Evolutionary conservation across 805 yeast genomes (phyloP).

Genomic region (Candida nitratophila): DNA sequence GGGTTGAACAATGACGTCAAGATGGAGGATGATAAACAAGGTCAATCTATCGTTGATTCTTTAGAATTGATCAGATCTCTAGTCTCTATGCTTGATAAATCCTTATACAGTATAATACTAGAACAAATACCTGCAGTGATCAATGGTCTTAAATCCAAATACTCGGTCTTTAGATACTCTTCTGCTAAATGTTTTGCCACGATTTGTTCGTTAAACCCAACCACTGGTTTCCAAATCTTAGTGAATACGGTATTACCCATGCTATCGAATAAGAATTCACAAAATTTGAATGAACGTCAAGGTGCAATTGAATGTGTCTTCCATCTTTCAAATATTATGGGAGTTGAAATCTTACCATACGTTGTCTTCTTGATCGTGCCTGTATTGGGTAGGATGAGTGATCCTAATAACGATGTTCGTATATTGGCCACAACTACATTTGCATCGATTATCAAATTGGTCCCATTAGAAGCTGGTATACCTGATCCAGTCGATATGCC

Average conservation of each 20-base stretch:
- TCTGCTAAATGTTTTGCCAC: conserved; percentile 86
- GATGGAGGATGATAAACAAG: conserved; percentile 36
- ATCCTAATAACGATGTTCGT: conserved; percentile 82
- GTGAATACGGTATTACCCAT: conserved; percentile 77
- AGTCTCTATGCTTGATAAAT: conserved; percentile 48
- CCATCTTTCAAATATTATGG: conserved; percentile 82
- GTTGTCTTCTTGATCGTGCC: conserved; percentile 95
- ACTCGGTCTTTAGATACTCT: conserved; percentile 81
- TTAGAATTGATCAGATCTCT: conserved; percentile 75
- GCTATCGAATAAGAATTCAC: conserved; percentile 55
- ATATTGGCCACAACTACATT: conserved; percentile 90
- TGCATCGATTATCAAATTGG: conserved; percentile 91
- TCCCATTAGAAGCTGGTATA: conserved; percentile 95
- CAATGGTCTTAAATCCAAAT: conserved; percentile 54
- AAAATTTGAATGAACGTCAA: conserved; percentile 66
- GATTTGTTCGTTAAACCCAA: conserved; percentile 61
- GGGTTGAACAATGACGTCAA: conserved; percentile 19
- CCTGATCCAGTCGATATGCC: conserved; percentile 94
- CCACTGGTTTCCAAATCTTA: conserved; percentile 66
- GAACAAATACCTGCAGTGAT: conserved; percentile 46
- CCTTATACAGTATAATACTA: conserved; percentile 44
- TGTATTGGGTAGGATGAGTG: conserved; percentile 96
- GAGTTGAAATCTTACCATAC: conserved; percentile 82
- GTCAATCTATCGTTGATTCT: conserved; percentile 81
- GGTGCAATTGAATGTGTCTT: conserved; percentile 91